Base-by-base conservation (phyloP, 768 basidiomycete genomes). In the Punctularia strigosozonata region DNA sequence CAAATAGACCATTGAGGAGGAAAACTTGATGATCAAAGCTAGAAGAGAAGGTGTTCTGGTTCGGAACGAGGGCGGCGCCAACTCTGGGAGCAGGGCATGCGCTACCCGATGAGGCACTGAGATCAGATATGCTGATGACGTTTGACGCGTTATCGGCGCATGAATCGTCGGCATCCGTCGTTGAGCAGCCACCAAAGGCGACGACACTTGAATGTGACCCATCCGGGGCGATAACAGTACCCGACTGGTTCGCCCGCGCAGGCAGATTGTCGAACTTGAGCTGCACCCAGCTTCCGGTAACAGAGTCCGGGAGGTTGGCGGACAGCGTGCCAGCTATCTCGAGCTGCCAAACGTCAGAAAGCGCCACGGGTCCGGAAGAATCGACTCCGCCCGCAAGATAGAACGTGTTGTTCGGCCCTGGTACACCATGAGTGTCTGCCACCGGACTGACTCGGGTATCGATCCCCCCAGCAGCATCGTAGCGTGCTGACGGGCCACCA, bases 381-480 rank as follows among this genome's bases (percentile, higher is more conserved):
- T 80, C 61, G 20, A 65, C 68, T 6, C 86, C 86, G n/a, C 86
- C 86, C 6, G 71, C 67, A 48, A 86, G 62, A 57, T 73, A 85
- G 47, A 86, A 75, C 0, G 80, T 76, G 46, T 80, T 87, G 49
- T 78, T 82, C 28, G 77, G 77, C n/a, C n/a, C n/a, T n/a, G n/a
- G n/a, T n/a, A n/a, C n/a, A n/a, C n/a, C n/a, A 12, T 68, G 68
- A 14, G 67, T 63, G 50, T 70, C 70, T 43, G 63, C 60, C 36
- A 64, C 55, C 31, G 64, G 50, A 12, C 53, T 23, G 3, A 63
- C 62, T n/a, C 73, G 67, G 31, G 62, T 58, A 48, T 89, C 86
- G 28, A 75, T 78, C 1, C 86, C 86, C 35, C 86, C 86, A 14
- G 72, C 71, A 2, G 83, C 77, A 31, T 77, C 76, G 71, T 74